These are phyloP conservation scores for Cryptosporidium sp. DNA, from an alignment of 169 alveolate species.

Conservation along the genomic window DNA sequence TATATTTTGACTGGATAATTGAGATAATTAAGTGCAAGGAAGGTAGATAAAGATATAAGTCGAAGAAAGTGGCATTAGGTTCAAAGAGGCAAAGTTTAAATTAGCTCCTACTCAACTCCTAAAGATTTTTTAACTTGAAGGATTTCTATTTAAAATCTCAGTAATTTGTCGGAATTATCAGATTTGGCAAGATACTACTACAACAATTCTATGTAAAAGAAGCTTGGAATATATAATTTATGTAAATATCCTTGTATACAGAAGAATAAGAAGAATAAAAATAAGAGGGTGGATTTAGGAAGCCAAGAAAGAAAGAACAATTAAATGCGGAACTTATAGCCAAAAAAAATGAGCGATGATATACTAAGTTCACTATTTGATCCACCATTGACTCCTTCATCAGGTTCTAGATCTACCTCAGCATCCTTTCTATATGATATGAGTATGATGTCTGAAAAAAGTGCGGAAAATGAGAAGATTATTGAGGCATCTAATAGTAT, in stretches of 20 bases:
- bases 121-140: neutral
- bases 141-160: neutral
- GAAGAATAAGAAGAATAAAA: neutral
- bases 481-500: neutral
- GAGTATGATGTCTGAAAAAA: neutral
- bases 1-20: conserved; percentile 2
- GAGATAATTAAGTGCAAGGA: neutral
- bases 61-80: neutral
- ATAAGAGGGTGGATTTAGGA: neutral
- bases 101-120: neutral
- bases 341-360: conserved; percentile 10
- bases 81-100: neutral
- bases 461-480: neutral
- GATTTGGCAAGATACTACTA: neutral
- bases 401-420: neutral
- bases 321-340: neutral
- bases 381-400: neutral
- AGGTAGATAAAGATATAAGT: neutral
- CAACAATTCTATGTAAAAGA: neutral
- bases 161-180: neutral
- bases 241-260: too few relatives aligned
- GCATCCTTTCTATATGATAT: conserved; percentile 11
- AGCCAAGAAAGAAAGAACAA: neutral
- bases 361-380: conserved; percentile 20
- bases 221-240: neutral